Evolutionary conservation across 2,329 filamentous ascomycete genomes (phyloP).

Genomic region (Ramularia endophylla): DNA sequence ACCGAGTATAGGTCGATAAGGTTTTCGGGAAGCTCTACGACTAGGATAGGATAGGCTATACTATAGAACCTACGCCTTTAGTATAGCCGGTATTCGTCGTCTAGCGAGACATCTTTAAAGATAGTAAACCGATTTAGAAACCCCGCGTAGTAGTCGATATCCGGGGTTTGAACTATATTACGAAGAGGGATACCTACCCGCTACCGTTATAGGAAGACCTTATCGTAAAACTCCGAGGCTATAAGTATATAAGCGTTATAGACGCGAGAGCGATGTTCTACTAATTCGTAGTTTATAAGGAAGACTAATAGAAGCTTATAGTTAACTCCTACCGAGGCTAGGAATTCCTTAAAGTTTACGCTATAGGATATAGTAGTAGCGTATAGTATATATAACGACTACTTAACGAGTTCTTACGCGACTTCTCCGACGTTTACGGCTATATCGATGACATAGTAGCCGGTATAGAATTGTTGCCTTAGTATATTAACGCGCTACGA

Average conservation of each 20-base stretch:
- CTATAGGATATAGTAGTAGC: not conserved
- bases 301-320: constrained; percentile 1
- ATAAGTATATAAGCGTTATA: constrained; percentile 2
- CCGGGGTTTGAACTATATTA: constrained; percentile 1
- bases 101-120: constrained; percentile 1
- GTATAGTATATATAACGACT: constrained; percentile 1
- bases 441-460: constrained; percentile 3
- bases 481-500: too few species aligned
- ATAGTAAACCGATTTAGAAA: not conserved
- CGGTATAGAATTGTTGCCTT: not conserved
- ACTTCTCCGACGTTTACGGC: not conserved
- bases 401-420: not conserved
- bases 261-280: constrained; percentile 2
- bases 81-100: not conserved
- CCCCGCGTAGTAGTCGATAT: constrained; percentile 2
- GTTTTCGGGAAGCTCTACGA: not conserved
- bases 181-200: constrained; percentile 1
- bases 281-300: not conserved
- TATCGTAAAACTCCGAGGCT: not conserved
- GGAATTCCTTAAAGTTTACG: not conserved
- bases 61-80: not conserved
- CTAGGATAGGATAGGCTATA: constrained; percentile 1
- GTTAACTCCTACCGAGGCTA: constrained; percentile 1
- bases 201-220: not conserved
- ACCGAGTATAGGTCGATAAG: not conserved